Base-by-base conservation (phyloP, 73 alveolate genomes). In the Paramecium sonneborni region DNA sequence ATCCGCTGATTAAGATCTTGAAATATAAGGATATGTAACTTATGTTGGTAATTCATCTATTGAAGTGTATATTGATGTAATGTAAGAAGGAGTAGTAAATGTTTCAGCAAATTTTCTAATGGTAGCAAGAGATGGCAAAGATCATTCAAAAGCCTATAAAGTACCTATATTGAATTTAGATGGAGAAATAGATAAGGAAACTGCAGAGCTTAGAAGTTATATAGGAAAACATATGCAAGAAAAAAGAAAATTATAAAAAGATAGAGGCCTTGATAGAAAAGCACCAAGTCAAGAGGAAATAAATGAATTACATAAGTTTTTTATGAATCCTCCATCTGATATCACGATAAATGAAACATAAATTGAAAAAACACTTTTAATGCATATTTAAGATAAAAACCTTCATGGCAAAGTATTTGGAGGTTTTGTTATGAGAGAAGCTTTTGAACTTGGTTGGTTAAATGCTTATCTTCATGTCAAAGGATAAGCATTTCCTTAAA, bases 11-110 rank as follows among this genome's bases (percentile, higher is more conserved):
- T 62, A 34, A 23, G 93, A 86, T 67, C 84, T 86, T 86, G 41
- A 20, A 38, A 46, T 86, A 11, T 20, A 86, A 37, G 88, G 88
- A 11, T 86, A 86, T 86, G 93, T 86, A 8, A 86, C 86, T 35
- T 86, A 86, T 86, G 93, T 86, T 6, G 93, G 93, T 32, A 86
- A 39, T 28, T 39, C 93, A 34, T 86, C 93, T 4, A 86, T 86
- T 67, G 93, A 86, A 58, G 88, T 86, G 21, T 39, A 86, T 41
- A 86, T 58, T 21, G 93, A 86, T 62, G 62, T 86, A 1, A 57
- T 39, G n/a, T 52, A 86, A 38, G 88, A 86, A 20, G 88, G 72
- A 15, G 86, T 57, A 37, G 69, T 86, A 24, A 62, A 41, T 32
- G 93, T 52, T 35, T 62, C 93, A 10, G 84, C 88, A 18, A 62